A percentile compares a stretch with the other conserved stretches of the same genome.
Conservation (phyloP, 1,284 basidiomycete genomes). For the Leucoagaricus sp. region DNA sequence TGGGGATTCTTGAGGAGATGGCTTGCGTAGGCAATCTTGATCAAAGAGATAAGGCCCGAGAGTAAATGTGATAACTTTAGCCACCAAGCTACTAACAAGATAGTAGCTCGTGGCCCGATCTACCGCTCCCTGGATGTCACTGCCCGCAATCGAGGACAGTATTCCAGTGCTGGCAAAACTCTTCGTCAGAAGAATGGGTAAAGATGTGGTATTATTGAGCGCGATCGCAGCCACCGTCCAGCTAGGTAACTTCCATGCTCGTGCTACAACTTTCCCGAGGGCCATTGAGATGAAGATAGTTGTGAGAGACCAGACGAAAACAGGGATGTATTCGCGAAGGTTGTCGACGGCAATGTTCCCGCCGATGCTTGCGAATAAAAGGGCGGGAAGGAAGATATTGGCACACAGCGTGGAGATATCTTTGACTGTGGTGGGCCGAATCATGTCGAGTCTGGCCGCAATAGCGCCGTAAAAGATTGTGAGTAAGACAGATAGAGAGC, state of each 20-base stretch:
- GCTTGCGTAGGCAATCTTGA: not conserved
- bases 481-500: conserved; percentile 16
- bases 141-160: conserved; percentile 11
- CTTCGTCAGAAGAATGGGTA: conserved; percentile 19
- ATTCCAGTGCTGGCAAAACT: conserved; percentile 17
- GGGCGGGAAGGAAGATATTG: conserved; percentile 18
- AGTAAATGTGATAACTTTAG: conserved; percentile 18
- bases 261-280: not conserved
- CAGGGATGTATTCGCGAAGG: conserved; percentile 14
- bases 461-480: conserved; percentile 17
- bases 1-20: not conserved
- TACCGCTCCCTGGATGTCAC: not conserved
- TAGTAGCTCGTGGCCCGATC: conserved; percentile 18
- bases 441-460: conserved; percentile 13
- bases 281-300: conserved; percentile 11
- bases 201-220: conserved; percentile 20
- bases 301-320: conserved; percentile 16
- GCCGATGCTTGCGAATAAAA: conserved; percentile 18
- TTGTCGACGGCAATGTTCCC: conserved; percentile 9
- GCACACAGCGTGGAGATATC: conserved; percentile 17
- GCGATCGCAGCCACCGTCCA: conserved; percentile 15
- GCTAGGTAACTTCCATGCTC: conserved; percentile 11
- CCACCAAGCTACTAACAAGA: conserved; percentile 18
- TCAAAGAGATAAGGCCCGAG: conserved; percentile 18
- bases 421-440: conserved; percentile 11